phyloP scores from a whole-genome alignment of 306 rosid species.

The Quercus wislizeni region DNA sequence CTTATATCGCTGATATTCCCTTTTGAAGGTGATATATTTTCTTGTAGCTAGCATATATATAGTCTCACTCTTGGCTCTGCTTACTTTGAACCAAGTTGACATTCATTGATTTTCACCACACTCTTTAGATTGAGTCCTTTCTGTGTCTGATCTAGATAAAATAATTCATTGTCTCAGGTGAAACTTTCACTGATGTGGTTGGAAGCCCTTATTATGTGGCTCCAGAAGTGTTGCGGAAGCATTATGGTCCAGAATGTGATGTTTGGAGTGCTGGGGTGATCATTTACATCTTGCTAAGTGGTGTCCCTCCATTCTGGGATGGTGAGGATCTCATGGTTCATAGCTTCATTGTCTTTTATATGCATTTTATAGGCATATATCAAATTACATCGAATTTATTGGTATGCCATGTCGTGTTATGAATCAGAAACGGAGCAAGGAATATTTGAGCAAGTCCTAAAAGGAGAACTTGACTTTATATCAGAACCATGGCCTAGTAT shows the following conservation, averaged over 20 bases:
- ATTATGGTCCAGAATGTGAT: conserved; percentile 86
- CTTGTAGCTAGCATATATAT: neutral
- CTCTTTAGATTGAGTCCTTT: neutral
- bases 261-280: conserved; percentile 99
- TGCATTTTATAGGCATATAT: conserved; percentile 2
- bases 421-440: conserved; percentile 87
- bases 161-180: conserved; percentile 53
- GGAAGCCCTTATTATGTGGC: conserved; percentile 99
- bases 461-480: conserved; percentile 81
- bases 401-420: conserved; percentile 19
- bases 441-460: conserved; percentile 95
- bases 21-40: neutral
- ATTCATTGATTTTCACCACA: neutral
- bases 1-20: neutral
- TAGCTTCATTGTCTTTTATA: neutral
- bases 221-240: conserved; percentile 89
- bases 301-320: conserved; percentile 98
- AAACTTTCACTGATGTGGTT: conserved; percentile 82
- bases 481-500: conserved; percentile 98
- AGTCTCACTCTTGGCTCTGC: conserved; percentile 3
- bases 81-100: neutral
- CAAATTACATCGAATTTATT: conserved; percentile 10
- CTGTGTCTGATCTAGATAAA: conserved; percentile 18
- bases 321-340: conserved; percentile 51
- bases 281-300: conserved; percentile 83